phyloP scores from a whole-genome alignment of 345 rosid genomes.

The Pugionium dolabratum region DNA sequence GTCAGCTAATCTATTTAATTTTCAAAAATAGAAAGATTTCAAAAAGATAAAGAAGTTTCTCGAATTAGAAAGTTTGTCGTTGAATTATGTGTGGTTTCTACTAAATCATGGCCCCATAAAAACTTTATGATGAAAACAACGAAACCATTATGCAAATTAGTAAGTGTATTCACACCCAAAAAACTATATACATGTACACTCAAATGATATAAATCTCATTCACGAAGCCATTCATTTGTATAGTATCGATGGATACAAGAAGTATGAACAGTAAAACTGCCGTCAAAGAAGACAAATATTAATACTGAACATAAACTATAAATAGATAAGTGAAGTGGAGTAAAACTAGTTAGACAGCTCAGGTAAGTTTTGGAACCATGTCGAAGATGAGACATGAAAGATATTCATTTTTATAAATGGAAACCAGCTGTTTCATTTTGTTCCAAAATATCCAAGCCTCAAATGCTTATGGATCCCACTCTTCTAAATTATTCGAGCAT shows the following conservation, averaged over 20 bases:
- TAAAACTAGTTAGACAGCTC: constrained; percentile 31
- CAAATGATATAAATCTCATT: background rate
- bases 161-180: constrained; percentile 4
- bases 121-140: background rate
- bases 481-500: too few species aligned
- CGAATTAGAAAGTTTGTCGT: constrained; percentile 11
- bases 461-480: too few species aligned
- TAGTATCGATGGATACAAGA: background rate
- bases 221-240: background rate
- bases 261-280: background rate
- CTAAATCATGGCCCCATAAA: background rate
- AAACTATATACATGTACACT: background rate
- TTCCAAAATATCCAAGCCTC: too few species aligned
- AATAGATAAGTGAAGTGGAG: constrained; percentile 19
- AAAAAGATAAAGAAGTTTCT: background rate
- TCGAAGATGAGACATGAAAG: constrained; percentile 25
- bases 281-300: constrained; percentile 2
- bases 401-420: constrained; percentile 22
- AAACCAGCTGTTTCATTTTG: background rate
- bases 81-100: constrained; percentile 11
- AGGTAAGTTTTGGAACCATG: background rate
- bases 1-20: background rate
- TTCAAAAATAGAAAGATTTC: background rate
- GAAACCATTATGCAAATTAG: constrained; percentile 11
- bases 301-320: background rate